These are phyloP conservation scores for Periconia sp. DNA, from an alignment of 2,329 filamentous ascomycete species.

Conservation along the genomic window DNA sequence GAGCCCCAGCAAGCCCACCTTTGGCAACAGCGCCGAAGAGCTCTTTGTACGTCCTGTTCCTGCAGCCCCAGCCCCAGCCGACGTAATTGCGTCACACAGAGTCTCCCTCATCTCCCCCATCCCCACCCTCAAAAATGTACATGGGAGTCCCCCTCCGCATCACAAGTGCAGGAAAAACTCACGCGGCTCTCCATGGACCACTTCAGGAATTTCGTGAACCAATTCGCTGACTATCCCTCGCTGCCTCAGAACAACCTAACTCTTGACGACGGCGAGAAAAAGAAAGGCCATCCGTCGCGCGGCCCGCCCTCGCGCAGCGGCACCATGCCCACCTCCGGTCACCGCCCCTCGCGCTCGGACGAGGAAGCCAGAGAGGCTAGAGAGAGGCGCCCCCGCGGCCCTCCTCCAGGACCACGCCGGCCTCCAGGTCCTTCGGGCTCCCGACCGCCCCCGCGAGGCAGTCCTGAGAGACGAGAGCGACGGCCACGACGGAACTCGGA, in stretches of 20 bases:
- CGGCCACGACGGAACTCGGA: conserved; percentile 78
- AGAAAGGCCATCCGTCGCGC: conserved; percentile 37
- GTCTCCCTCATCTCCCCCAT: conserved; percentile 5
- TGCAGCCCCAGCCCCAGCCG: conserved; percentile 13
- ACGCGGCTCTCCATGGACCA: conserved; percentile 45
- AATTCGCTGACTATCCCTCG: conserved; percentile 52
- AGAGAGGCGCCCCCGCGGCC: conserved; percentile 15
- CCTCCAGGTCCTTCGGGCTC: conserved; percentile 47
- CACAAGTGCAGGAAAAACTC: no score
- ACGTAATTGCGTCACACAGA: conserved; percentile 25
- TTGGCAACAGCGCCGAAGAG: conserved; percentile 66
- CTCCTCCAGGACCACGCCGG: conserved; percentile 33
- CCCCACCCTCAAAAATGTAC: conserved; percentile 5
- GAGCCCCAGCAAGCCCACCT: conserved; percentile 54
- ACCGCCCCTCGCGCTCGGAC: conserved; percentile 71
- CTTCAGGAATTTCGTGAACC: conserved; percentile 45
- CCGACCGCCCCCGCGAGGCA: conserved; percentile 40
- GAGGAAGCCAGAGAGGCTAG: conserved; percentile 60
- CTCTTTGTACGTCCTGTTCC: conserved; percentile 71
- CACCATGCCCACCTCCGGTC: conserved; percentile 55
- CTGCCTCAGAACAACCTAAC: conserved; percentile 68
- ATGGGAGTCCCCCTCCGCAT: no score
- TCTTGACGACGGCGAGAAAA: conserved; percentile 64
- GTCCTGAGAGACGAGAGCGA: conserved; percentile 50
- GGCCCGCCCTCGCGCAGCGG: conserved; percentile 53